Evolutionary conservation across 257 asterid species (phyloP).

Genomic region (Fraxinus excelsior): DNA sequence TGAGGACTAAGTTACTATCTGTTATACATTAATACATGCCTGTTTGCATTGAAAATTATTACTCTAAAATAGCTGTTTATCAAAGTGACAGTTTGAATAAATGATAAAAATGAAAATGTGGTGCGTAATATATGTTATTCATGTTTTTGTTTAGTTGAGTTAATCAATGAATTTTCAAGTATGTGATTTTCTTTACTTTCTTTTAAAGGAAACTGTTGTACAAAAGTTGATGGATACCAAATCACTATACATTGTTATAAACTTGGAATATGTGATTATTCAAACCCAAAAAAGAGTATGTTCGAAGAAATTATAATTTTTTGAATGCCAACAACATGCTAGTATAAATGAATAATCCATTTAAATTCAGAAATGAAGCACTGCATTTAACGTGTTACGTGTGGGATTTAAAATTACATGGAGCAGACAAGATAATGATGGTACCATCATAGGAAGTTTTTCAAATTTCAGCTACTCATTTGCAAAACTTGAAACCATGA

Average conservation of each 20-base stretch:
- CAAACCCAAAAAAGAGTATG: background rate
- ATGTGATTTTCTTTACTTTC: background rate
- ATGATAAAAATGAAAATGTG: slow-evolving; percentile 17
- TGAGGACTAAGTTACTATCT: slow-evolving; percentile 17
- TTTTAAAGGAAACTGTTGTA: background rate
- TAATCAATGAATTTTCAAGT: background rate
- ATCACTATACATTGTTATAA: background rate
- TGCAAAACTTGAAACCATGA: background rate
- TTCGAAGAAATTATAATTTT: background rate
- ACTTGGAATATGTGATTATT: background rate
- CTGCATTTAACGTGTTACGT: background rate
- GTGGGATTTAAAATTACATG: background rate
- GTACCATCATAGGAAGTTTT: background rate
- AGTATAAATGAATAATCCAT: background rate
- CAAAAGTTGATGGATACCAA: background rate
- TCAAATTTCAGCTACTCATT: background rate
- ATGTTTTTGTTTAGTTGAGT: background rate
- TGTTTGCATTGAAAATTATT: slow-evolving; percentile 20
- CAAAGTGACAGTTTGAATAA: slow-evolving; percentile 23
- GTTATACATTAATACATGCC: slow-evolving; percentile 29
- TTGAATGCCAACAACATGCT: background rate
- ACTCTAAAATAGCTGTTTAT: slow-evolving; percentile 18
- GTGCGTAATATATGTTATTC: slow-evolving; percentile 20
- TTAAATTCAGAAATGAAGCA: background rate
- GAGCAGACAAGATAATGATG: background rate